Conservation (phyloP, 257 asterid species). For the Echium plantagineum region DNA sequence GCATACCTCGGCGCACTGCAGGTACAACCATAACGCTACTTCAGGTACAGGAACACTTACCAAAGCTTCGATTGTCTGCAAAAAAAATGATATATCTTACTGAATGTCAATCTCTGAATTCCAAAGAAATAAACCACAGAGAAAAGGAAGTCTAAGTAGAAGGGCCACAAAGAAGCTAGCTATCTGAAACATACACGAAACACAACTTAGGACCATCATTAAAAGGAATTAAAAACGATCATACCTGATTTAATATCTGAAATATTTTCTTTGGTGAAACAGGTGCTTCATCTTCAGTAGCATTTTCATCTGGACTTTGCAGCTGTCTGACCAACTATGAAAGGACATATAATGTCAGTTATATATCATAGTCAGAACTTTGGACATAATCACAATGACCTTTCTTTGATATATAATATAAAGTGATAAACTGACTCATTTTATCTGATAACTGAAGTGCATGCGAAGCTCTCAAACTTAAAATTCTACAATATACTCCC, state of each 20-base stretch:
- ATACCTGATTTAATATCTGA: slow-evolving; percentile 75
- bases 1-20: slow-evolving; percentile 96
- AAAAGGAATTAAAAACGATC: background rate
- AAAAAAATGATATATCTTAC: slow-evolving; percentile 7
- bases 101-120: background rate
- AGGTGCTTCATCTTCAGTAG: slow-evolving; percentile 41
- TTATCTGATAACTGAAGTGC: background rate
- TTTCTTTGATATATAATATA: too few relatives aligned
- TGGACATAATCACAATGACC: background rate
- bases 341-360: slow-evolving; percentile 8
- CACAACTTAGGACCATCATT: too few relatives aligned
- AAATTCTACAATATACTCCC: too few relatives aligned
- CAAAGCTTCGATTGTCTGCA: slow-evolving; percentile 75
- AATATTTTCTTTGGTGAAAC: slow-evolving; percentile 74
- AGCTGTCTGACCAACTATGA: slow-evolving; percentile 73
- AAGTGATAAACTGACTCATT: background rate
- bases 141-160: background rate
- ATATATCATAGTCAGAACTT: slow-evolving; percentile 2
- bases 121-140: background rate
- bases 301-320: slow-evolving; percentile 58
- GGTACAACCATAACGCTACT: slow-evolving; percentile 70
- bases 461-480: background rate
- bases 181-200: too few relatives aligned
- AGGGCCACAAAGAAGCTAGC: too few relatives aligned
- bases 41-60: slow-evolving; percentile 82